A percentile compares a stretch with the other conserved stretches of the same genome.
These are phyloP conservation scores for Naegleria lovaniensis DNA, from an alignment of 208 protist species.

Conservation along the genomic window DNA sequence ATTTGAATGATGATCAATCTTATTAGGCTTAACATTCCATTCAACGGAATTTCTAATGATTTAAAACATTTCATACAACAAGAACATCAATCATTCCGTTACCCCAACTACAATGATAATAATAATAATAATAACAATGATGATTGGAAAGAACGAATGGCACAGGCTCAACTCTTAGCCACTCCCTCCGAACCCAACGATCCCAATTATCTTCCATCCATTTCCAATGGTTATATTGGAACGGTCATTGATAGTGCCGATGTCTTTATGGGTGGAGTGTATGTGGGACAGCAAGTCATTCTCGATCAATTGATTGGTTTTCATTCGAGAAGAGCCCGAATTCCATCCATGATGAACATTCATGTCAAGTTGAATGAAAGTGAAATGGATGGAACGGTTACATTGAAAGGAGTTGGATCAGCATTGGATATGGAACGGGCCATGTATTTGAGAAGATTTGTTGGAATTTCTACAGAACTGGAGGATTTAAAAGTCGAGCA, in stretches of 20 bases:
- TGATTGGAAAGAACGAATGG: background rate
- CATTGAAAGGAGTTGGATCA: background rate
- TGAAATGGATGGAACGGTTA: too few species aligned
- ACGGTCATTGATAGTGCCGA: background rate
- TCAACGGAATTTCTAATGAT: too few species aligned
- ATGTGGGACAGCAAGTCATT: background rate
- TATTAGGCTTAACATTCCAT: too few species aligned
- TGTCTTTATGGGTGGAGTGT: background rate
- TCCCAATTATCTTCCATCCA: background rate
- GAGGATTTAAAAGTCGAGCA: too few species aligned
- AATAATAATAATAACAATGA: too few species aligned
- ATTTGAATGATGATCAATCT: too few species aligned
- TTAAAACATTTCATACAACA: too few species aligned
- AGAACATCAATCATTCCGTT: too few species aligned
- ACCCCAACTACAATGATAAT: too few species aligned
- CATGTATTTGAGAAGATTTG: background rate
- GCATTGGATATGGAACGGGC: background rate
- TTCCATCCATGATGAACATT: background rate
- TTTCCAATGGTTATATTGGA: background rate
- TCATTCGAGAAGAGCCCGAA: background rate
- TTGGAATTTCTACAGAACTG: too few species aligned
- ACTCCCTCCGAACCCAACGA: background rate
- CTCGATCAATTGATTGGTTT: background rate
- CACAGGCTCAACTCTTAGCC: background rate
- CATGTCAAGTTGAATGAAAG: background rate